Evolutionary conservation across 164 flowering plant genomes (phyloP).

Genomic region (Protea cynaroides): DNA sequence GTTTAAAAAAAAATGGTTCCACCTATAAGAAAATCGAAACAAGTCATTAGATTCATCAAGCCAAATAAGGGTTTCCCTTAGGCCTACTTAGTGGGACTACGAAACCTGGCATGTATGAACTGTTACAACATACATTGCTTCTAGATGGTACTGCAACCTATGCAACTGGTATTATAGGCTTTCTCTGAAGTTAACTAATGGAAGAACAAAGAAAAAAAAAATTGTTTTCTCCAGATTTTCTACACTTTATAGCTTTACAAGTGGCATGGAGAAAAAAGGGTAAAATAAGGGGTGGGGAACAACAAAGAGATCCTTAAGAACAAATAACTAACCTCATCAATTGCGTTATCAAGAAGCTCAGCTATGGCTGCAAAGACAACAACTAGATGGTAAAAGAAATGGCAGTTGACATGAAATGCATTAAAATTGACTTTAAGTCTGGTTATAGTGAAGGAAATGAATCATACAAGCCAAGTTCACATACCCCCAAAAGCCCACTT

Average conservation of each 20-base stretch:
- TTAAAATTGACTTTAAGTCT: background rate
- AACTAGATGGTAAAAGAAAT: background rate
- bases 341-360: slow-evolving; percentile 89
- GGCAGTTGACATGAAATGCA: background rate
- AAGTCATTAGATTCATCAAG: too few species aligned
- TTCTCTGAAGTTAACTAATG: background rate
- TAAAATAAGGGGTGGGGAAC: background rate
- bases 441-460: background rate
- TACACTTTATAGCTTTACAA: background rate
- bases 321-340: slow-evolving; percentile 69
- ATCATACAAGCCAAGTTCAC: slow-evolving; percentile 7
- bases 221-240: background rate
- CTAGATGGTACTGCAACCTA: background rate
- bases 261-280: background rate
- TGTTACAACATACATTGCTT: background rate
- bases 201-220: background rate
- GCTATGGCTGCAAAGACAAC: slow-evolving; percentile 62
- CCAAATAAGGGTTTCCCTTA: too few species aligned
- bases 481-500: slow-evolving; percentile 95
- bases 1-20: background rate
- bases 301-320: background rate
- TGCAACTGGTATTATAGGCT: background rate
- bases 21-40: background rate
- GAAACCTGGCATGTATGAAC: background rate
- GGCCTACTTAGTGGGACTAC: background rate